These are phyloP conservation scores for Ensete glaucum DNA, from an alignment of 176 grass and related monocot species.

Conservation along the genomic window DNA sequence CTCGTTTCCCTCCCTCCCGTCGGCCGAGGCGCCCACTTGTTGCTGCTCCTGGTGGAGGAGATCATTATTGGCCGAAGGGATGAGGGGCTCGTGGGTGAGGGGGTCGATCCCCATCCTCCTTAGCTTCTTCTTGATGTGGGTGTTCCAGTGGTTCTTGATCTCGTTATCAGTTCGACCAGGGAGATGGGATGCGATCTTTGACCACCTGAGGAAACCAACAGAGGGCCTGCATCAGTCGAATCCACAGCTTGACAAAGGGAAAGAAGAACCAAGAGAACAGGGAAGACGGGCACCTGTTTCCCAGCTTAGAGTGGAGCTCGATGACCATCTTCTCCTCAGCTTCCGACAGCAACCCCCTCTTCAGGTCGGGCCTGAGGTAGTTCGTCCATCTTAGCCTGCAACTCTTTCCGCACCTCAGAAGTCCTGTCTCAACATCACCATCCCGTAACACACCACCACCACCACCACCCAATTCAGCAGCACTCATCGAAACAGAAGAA, in stretches of 20 bases:
- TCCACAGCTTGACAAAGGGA: neutral
- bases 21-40: neutral
- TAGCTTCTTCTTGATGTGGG: constrained; percentile 27
- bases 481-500: neutral
- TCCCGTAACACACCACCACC: neutral
- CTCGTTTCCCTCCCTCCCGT: too few species aligned
- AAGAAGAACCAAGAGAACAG: neutral
- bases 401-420: constrained; percentile 26
- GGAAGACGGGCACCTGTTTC: constrained; percentile 1
- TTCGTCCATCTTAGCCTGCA: constrained; percentile 24
- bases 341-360: constrained; percentile 11
- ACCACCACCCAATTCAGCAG: neutral
- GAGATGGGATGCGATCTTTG: constrained; percentile 19
- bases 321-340: constrained; percentile 10
- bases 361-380: constrained; percentile 20
- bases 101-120: constrained; percentile 23
- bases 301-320: constrained; percentile 17
- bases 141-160: constrained; percentile 27
- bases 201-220: constrained; percentile 2
- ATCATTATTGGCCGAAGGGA: neutral
- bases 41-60: neutral
- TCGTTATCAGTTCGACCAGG: constrained; percentile 21
- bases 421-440: neutral
- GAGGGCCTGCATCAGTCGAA: neutral
- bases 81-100: constrained; percentile 8